A percentile compares a stretch with the other conserved stretches of the same genome.
phyloP scores from a whole-genome alignment of 1,284 basidiomycete species.

The Stereum hirsutum region DNA sequence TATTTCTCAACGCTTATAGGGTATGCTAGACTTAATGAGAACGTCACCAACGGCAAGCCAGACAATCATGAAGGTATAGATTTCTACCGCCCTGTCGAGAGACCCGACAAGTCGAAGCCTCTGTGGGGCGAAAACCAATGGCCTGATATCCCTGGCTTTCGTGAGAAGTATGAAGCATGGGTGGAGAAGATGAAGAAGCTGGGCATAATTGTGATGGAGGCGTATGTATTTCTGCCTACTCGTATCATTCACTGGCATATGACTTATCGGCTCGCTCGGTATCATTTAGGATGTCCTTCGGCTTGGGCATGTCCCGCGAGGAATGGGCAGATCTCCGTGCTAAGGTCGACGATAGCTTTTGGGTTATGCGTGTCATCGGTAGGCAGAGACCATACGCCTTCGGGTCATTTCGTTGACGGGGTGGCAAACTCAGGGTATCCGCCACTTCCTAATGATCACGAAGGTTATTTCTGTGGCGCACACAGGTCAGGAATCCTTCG shows the following conservation, averaged over 20 bases:
- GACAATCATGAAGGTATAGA: slow-evolving; percentile 84
- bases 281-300: slow-evolving; percentile 62
- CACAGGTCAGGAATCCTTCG: slow-evolving; percentile 51
- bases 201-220: slow-evolving; percentile 73
- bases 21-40: slow-evolving; percentile 66
- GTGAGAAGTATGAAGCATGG: slow-evolving; percentile 60
- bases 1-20: slow-evolving; percentile 29
- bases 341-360: slow-evolving; percentile 76
- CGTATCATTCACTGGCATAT: neutral
- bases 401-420: slow-evolving; percentile 1
- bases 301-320: slow-evolving; percentile 58
- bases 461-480: slow-evolving; percentile 79
- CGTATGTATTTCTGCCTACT: slow-evolving; percentile 34
- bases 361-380: slow-evolving; percentile 83
- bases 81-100: slow-evolving; percentile 64
- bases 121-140: slow-evolving; percentile 82
- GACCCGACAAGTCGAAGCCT: slow-evolving; percentile 58
- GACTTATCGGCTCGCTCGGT: neutral
- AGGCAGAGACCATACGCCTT: slow-evolving; percentile 10
- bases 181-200: slow-evolving; percentile 75
- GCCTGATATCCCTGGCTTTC: slow-evolving; percentile 54
- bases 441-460: slow-evolving; percentile 64
- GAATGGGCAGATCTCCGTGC: slow-evolving; percentile 62
- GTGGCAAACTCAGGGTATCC: slow-evolving; percentile 60
- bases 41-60: slow-evolving; percentile 75